Conservation (phyloP, 176 grass and related monocot species). For the Hordeum vulgare region DNA sequence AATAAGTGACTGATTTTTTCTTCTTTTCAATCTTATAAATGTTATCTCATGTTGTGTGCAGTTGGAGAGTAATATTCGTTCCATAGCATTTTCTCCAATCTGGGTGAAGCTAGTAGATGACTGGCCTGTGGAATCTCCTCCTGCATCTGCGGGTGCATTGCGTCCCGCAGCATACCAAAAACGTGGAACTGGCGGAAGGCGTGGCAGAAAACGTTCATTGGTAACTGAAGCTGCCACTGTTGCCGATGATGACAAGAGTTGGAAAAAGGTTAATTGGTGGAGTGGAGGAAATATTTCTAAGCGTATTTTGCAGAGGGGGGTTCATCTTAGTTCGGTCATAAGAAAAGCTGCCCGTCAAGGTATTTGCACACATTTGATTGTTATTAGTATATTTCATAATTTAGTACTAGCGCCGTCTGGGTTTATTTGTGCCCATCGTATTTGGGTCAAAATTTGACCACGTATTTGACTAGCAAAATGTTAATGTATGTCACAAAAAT, state of each 20-base stretch:
- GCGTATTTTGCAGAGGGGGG: conserved; percentile 63
- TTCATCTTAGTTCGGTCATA: conserved; percentile 32
- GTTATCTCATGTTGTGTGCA: conserved; percentile 36
- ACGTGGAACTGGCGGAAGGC: conserved; percentile 60
- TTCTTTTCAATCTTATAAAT: not conserved
- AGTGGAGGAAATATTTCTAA: conserved; percentile 76
- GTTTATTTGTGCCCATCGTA: no score
- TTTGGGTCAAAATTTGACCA: no score
- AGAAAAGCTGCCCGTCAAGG: conserved; percentile 96
- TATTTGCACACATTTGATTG: conserved; percentile 30
- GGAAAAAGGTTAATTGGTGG: conserved; percentile 88
- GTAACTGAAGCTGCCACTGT: conserved; percentile 41
- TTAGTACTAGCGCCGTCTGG: no score
- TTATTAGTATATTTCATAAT: not conserved
- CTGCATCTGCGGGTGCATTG: conserved; percentile 37
- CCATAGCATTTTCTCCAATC: conserved; percentile 63
- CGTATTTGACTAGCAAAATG: no score
- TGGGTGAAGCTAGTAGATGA: conserved; percentile 85
- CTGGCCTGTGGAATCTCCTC: conserved; percentile 47
- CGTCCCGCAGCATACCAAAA: conserved; percentile 55
- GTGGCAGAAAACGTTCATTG: conserved; percentile 53
- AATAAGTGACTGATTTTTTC: not conserved
- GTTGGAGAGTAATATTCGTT: conserved; percentile 84
- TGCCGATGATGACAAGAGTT: conserved; percentile 56
- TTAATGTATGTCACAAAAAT: no score